Evolutionary conservation across 2,329 filamentous ascomycete genomes (phyloP).

Genomic region (Cercospora nicotianae): DNA sequence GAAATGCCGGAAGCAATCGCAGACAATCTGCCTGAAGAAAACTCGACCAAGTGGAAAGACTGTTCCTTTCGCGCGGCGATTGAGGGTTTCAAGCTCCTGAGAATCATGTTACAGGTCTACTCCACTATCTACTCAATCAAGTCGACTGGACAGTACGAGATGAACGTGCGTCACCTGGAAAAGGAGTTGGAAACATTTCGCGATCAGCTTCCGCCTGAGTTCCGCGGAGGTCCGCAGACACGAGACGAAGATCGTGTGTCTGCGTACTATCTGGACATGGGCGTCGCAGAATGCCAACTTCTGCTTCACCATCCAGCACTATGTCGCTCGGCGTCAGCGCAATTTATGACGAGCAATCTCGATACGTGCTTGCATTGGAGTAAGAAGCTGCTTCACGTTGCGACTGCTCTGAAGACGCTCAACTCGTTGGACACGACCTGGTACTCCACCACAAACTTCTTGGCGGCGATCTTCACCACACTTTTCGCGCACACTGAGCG

Average conservation of each 20-base stretch:
- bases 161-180: slow-evolving; percentile 65
- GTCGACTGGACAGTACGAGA: slow-evolving; percentile 56
- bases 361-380: slow-evolving; percentile 65
- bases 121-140: slow-evolving; percentile 72
- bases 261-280: slow-evolving; percentile 52
- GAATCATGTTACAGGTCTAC: slow-evolving; percentile 72
- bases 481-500: slow-evolving; percentile 70
- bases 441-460: slow-evolving; percentile 71
- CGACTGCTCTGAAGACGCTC: slow-evolving; percentile 60
- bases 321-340: slow-evolving; percentile 54
- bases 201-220: slow-evolving; percentile 61
- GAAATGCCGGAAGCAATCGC: slow-evolving; percentile 71
- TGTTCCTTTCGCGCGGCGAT: slow-evolving; percentile 70
- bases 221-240: slow-evolving; percentile 52
- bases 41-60: slow-evolving; percentile 49
- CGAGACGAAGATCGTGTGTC: slow-evolving; percentile 51
- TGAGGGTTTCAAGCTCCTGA: slow-evolving; percentile 63
- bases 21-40: slow-evolving; percentile 68
- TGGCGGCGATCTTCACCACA: slow-evolving; percentile 71
- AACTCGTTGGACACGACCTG: slow-evolving; percentile 76
- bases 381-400: slow-evolving; percentile 62
- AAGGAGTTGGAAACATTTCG: slow-evolving; percentile 63
- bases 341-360: slow-evolving; percentile 58
- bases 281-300: slow-evolving; percentile 51
- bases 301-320: slow-evolving; percentile 56